Evolutionary conservation across 2,329 filamentous ascomycete species (phyloP).

Genomic region (Coniochaeta prunicola): DNA sequence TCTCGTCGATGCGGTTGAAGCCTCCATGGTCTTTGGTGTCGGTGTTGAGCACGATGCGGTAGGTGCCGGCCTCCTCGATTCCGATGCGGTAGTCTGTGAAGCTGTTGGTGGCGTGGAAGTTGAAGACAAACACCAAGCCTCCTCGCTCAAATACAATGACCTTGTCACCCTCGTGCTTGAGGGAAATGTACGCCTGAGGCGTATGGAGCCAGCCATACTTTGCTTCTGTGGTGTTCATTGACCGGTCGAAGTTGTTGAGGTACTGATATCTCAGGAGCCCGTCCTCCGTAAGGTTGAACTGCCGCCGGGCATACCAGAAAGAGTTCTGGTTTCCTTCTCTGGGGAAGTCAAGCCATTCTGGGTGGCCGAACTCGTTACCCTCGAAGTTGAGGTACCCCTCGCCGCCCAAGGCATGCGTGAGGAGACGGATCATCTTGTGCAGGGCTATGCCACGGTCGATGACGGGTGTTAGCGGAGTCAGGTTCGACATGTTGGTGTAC

Average conservation of each 20-base stretch:
- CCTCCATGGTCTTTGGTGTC: slow-evolving; percentile 76
- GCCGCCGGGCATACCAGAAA: slow-evolving; percentile 89
- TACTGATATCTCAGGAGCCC: slow-evolving; percentile 77
- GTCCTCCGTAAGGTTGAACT: slow-evolving; percentile 90
- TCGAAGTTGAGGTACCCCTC: slow-evolving; percentile 99
- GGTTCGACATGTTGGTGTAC: slow-evolving; percentile 93
- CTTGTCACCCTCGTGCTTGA: slow-evolving; percentile 93
- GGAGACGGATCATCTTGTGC: slow-evolving; percentile 94
- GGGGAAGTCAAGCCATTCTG: slow-evolving; percentile 98
- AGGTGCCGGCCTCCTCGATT: slow-evolving; percentile 76
- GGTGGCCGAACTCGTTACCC: slow-evolving; percentile 97
- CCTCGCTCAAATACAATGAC: slow-evolving; percentile 92
- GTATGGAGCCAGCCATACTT: slow-evolving; percentile 88
- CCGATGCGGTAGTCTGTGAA: slow-evolving; percentile 92
- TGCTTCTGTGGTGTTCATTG: slow-evolving; percentile 82
- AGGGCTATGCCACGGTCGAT: slow-evolving; percentile 88
- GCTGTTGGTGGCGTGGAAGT: slow-evolving; percentile 80
- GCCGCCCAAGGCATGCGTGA: slow-evolving; percentile 86
- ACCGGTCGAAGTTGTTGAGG: slow-evolving; percentile 87
- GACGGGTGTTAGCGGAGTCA: slow-evolving; percentile 76
- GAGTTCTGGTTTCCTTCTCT: slow-evolving; percentile 88
- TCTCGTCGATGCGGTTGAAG: slow-evolving; percentile 66
- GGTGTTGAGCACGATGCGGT: slow-evolving; percentile 76
- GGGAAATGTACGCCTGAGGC: slow-evolving; percentile 80
- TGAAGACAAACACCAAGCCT: slow-evolving; percentile 89